Percentiles rank a stretch among this genome's conserved stretches.
phyloP scores from a whole-genome alignment of 169 alveolate genomes.

The Plasmodium yoelii region DNA sequence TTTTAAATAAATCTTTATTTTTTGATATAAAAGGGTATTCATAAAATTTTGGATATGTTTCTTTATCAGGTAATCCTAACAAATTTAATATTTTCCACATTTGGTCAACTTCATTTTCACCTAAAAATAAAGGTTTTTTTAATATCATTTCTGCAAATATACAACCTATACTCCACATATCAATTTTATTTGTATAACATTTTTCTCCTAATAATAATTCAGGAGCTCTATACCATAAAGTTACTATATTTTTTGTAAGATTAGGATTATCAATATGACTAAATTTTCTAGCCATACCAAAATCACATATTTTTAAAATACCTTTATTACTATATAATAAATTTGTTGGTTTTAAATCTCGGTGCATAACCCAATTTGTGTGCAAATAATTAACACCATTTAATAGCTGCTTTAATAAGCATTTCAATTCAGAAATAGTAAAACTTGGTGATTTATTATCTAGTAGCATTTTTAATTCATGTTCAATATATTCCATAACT shows the following conservation, averaged over 20 bases:
- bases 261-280: constrained; percentile 90
- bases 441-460: constrained; percentile 91
- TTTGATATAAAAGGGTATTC: constrained; percentile 78
- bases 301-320: constrained; percentile 89
- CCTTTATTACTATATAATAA: constrained; percentile 90
- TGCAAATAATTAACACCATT: constrained; percentile 89
- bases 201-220: constrained; percentile 96
- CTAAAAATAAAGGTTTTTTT: constrained; percentile 91
- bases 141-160: constrained; percentile 93
- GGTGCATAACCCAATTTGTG: constrained; percentile 91
- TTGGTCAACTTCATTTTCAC: constrained; percentile 91
- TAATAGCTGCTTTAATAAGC: constrained; percentile 89
- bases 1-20: constrained; percentile 76
- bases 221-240: constrained; percentile 99
- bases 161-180: constrained; percentile 98
- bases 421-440: constrained; percentile 93
- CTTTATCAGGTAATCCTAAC: constrained; percentile 93
- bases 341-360: constrained; percentile 93
- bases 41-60: constrained; percentile 82
- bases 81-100: constrained; percentile 91
- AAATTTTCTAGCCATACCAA: constrained; percentile 94
- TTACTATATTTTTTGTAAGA: constrained; percentile 95
- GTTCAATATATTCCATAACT: constrained; percentile 98
- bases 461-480: constrained; percentile 94
- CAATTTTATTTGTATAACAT: constrained; percentile 96